These are phyloP conservation scores for Trichopus zeylanicus DNA, from an alignment of 116 monocot species.

Conservation along the genomic window DNA sequence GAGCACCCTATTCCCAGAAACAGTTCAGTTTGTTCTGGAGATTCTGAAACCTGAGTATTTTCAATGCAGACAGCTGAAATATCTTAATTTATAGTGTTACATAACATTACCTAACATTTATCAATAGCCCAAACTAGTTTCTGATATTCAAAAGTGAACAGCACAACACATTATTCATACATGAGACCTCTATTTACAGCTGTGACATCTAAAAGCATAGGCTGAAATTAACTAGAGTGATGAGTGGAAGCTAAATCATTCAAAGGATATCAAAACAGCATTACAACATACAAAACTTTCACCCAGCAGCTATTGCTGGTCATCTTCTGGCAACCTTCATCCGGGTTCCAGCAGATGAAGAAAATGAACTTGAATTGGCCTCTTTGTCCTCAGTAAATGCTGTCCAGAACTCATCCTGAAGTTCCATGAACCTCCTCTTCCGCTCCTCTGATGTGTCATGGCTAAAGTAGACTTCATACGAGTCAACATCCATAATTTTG, in stretches of 20 bases:
- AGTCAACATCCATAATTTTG: conserved; percentile 63
- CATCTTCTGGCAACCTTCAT: conserved; percentile 1
- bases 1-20: too few relatives aligned
- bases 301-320: too few relatives aligned
- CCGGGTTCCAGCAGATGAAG: conserved; percentile 29
- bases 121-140: too few relatives aligned
- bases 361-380: conserved; percentile 24
- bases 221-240: background rate
- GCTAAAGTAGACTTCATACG: conserved; percentile 15
- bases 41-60: too few relatives aligned
- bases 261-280: background rate
- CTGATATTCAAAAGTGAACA: too few relatives aligned
- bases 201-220: background rate
- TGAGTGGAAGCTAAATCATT: background rate
- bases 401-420: conserved; percentile 32
- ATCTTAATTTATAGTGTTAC: too few relatives aligned
- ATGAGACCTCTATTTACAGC: too few relatives aligned
- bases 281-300: conserved; percentile 10
- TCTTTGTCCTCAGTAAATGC: conserved; percentile 64
- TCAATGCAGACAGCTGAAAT: too few relatives aligned
- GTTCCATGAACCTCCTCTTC: conserved; percentile 38
- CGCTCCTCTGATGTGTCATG: conserved; percentile 37
- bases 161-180: too few relatives aligned
- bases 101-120: too few relatives aligned
- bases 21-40: too few relatives aligned